A percentile compares a stretch with the other conserved stretches of the same genome.
phyloP scores from a whole-genome alignment of 2,329 filamentous ascomycete species.

The Acrocalymma vagum region DNA sequence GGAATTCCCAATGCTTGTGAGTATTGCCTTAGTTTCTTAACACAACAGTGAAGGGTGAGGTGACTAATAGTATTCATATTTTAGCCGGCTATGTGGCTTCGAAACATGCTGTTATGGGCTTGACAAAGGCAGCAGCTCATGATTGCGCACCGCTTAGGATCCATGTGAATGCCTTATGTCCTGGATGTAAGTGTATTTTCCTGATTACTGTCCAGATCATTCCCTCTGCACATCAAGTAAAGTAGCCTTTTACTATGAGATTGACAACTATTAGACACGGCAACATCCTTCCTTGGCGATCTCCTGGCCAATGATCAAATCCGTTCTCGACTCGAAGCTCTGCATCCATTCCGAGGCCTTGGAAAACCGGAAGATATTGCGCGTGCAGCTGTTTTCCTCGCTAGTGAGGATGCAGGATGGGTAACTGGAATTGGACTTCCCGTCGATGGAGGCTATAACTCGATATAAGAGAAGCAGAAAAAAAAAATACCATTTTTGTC shows the following conservation, averaged over 20 bases:
- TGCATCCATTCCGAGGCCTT: conserved; percentile 41
- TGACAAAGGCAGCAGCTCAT: conserved; percentile 59
- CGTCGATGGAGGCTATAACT: conserved; percentile 57
- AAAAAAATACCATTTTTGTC: too few species aligned
- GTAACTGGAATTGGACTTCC: conserved; percentile 55
- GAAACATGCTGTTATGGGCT: conserved; percentile 60
- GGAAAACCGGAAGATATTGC: conserved; percentile 44
- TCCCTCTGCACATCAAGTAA: too few species aligned
- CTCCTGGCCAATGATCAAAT: conserved; percentile 19
- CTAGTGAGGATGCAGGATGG: conserved; percentile 57
- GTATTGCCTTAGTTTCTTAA: conserved; percentile 5
- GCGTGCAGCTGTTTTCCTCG: conserved; percentile 54
- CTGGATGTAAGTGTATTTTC: conserved; percentile 61
- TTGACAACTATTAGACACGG: too few species aligned
- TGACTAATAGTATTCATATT: neutral
- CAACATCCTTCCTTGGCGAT: conserved; percentile 34
- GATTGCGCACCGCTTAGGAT: conserved; percentile 60
- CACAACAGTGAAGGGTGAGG: conserved; percentile 2
- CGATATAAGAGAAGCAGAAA: conserved; percentile 23
- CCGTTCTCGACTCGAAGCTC: conserved; percentile 9
- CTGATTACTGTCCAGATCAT: too few species aligned
- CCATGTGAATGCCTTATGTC: conserved; percentile 64
- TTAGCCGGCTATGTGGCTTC: conserved; percentile 53
- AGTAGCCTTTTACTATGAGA: too few species aligned
- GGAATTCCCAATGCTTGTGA: conserved; percentile 36